Conservation (phyloP, 192 early-diverging fungal species). For the Oehlia diaphana region DNA sequence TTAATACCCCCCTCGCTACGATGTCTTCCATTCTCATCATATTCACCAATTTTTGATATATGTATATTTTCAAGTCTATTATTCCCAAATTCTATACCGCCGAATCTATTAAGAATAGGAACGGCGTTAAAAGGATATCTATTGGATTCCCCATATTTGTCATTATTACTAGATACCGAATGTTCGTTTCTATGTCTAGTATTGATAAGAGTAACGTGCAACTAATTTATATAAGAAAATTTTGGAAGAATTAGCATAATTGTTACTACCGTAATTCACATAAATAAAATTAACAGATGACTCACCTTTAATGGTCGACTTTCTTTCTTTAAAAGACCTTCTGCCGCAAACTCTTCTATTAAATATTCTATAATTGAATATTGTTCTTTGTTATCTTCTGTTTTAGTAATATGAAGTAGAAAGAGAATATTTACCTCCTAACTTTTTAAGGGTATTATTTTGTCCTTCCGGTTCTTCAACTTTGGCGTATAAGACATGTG, state of each 20-base stretch:
- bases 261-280: too few species aligned
- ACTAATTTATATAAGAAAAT: not conserved
- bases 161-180: not conserved
- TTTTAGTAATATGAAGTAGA: not conserved
- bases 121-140: not conserved
- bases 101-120: not conserved
- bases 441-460: not conserved
- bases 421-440: not conserved
- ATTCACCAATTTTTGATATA: not conserved
- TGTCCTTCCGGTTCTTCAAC: not conserved
- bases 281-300: not conserved
- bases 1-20: not conserved
- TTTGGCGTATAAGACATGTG: slow-evolving; percentile 11
- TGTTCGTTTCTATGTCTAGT: not conserved
- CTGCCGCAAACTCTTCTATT: not conserved
- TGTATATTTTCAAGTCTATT: not conserved
- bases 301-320: slow-evolving; percentile 10
- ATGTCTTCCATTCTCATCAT: slow-evolving; percentile 1
- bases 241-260: not conserved
- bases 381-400: not conserved
- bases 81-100: not conserved
- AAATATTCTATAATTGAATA: not conserved
- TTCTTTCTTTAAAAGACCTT: not conserved
- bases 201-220: slow-evolving; percentile 18
- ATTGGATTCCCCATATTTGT: not conserved